Base-by-base conservation (phyloP, 2,329 filamentous ascomycete genomes). In the Cercospora zeae-maydis region DNA sequence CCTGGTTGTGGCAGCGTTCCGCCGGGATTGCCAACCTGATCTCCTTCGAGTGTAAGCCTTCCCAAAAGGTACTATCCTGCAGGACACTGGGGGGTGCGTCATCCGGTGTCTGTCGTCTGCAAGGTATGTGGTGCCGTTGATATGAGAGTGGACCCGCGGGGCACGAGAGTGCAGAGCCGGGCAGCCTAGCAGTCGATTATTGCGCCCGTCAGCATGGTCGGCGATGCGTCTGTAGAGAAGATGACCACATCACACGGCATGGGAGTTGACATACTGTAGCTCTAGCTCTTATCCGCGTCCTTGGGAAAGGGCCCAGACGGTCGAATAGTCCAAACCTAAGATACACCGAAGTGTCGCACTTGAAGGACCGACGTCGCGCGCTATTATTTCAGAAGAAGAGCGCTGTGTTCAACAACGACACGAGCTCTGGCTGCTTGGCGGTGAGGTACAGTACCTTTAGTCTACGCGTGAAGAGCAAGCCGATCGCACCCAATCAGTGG, bases 341-440 rank as follows among this genome's bases (percentile, higher is more conserved):
- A 42, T 19, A 9, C 11, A 16, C 39, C 39, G 39, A 42, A 42
- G 39, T 11, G 16, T 42, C 39, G 16, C 39, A 19, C 39, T 42
- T 21, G 39, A 19, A 30, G 27, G 58, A 49, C 58, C 47, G 58
- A 39, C 31, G 58, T 39, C 49, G 30, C 34, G 47, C 49, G 34
- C 52, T 27, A 27, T 59, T 27, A 27, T 59, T 33, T 51, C 37
- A 14, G 47, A 51, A 27, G 47, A 39, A 27, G 47, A 30, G 21
- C 8, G 45, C 45, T 30, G 8, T 49, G 45, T 49, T 30, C 45
- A 14, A 21, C 45, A 21, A 51, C 21, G 21, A 30, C 47, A 30
- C 47, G 47, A 14, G 47, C 21, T 51, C 47, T 14, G n/a, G 47
- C 21, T 16, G 10, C 47, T 51, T 16, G 47, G 47, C 47, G 47